Evolutionary conservation across 257 asterid species (phyloP).

Genomic region (Mitragyna speciosa): DNA sequence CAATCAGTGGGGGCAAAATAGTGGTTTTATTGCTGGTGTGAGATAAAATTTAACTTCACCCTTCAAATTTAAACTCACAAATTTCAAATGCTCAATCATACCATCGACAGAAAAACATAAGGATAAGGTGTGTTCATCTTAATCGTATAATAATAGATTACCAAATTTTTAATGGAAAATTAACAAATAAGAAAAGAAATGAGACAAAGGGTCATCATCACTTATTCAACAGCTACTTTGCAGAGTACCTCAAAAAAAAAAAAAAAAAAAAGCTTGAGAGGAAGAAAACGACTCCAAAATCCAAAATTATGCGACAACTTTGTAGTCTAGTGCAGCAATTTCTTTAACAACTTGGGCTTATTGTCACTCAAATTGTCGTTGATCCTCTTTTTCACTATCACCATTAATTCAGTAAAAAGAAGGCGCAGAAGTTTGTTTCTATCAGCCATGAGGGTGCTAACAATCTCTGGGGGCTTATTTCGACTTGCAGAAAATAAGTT

Average conservation of each 20-base stretch:
- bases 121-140: no score
- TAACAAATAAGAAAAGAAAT: no score
- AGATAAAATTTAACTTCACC: no score
- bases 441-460: conserved; percentile 65
- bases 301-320: conserved; percentile 31
- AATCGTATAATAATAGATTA: no score
- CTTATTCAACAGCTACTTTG: background rate
- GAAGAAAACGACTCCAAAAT: conserved; percentile 5
- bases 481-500: conserved; percentile 88
- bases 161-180: no score
- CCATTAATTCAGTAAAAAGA: conserved; percentile 69
- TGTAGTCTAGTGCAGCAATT: conserved; percentile 76
- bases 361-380: conserved; percentile 82
- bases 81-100: no score
- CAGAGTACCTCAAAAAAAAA: background rate
- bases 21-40: no score
- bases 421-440: conserved; percentile 79
- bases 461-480: conserved; percentile 81
- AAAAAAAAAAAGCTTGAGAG: no score
- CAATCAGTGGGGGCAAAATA: no score
- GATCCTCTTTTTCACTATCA: conserved; percentile 85
- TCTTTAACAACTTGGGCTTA: conserved; percentile 85
- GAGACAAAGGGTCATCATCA: no score
- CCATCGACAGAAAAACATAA: no score
- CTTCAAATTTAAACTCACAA: no score